Base-by-base conservation (phyloP, 179 eudicot species). In the Spinacia oleracea region DNA sequence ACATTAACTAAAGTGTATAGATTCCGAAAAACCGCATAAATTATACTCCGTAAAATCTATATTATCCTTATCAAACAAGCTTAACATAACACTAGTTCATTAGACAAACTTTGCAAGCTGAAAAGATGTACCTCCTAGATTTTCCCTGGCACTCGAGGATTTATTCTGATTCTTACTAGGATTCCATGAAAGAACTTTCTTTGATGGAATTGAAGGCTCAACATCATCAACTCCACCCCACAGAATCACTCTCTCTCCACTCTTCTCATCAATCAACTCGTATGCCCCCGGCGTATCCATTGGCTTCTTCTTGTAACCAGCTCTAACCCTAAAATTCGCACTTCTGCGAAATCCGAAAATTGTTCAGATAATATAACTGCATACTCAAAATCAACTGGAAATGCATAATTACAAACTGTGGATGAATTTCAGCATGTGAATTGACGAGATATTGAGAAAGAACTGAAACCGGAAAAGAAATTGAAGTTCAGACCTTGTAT, bases 261-360 rank as follows among this genome's bases (percentile, higher is more conserved):
- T 90, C 35, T 84, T 85, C 21, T 90, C 87, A 43, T 90, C 89
- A 56, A 87, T 76, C 43, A 88, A 74, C 84, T 90, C 88, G 58
- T 90, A 88, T 25, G 93, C 93, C 12, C 93, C 93, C 27, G 89
- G 81, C 1, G 93, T 80, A 1, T 85, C 91, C 86, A 88, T 40
- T 12, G 78, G 79, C 74, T 83, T 80, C 83, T 82, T 86, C 25
- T 68, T 84, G 58, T 85, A 87, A 40, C 74, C 82, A 72, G 81
- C 86, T 9, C 72, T 82, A 48, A 84, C 86, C 85, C 80, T 77
- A 81, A 77, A 51, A 45, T 48, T 66, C 55, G 62, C 43, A 64
- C 48, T 63, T n/a, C 85, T 80, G 46, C 48, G 65, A 79, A 48
- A 15, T 73, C 31, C 59, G 9, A 51, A 6, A 20, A 51, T 31